Evolutionary conservation across 495 filamentous ascomycete genomes (phyloP).

Genomic region (Annulohypoxylon nitens): DNA sequence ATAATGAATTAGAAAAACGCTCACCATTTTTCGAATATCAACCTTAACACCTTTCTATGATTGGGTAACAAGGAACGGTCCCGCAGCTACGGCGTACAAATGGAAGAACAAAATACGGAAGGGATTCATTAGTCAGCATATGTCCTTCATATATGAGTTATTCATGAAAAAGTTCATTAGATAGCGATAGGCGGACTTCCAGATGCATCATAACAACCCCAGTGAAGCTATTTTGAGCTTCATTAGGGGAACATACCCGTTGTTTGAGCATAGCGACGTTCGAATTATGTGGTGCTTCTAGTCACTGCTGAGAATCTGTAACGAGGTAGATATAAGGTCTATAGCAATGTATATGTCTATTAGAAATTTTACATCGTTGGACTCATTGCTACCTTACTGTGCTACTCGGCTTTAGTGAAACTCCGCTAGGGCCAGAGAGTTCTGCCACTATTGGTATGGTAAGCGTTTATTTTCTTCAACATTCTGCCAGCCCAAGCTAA

Average conservation of each 20-base stretch:
- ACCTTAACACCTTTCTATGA: not conserved
- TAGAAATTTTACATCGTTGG: not conserved
- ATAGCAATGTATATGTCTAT: not conserved
- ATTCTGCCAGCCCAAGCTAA: too few species aligned
- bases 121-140: constrained; percentile 14
- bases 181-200: constrained; percentile 5
- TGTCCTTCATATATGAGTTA: constrained; percentile 24
- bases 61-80: constrained; percentile 4
- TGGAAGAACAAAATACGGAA: constrained; percentile 14
- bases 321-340: not conserved
- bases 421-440: too few species aligned
- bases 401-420: not conserved
- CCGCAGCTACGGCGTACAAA: constrained; percentile 27
- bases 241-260: not conserved
- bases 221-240: not conserved
- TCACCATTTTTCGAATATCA: not conserved
- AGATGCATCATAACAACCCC: not conserved
- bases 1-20: not conserved
- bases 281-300: not conserved
- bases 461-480: too few species aligned
- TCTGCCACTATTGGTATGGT: too few species aligned
- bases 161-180: constrained; percentile 10
- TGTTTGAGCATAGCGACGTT: not conserved
- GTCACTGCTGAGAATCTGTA: not conserved
- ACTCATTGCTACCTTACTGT: not conserved